Percentiles rank a stretch among this genome's conserved stretches.
These are phyloP conservation scores for Hanseniaspora pseudoguilliermondii DNA, from an alignment of 805 yeast genomes.

Conservation along the genomic window DNA sequence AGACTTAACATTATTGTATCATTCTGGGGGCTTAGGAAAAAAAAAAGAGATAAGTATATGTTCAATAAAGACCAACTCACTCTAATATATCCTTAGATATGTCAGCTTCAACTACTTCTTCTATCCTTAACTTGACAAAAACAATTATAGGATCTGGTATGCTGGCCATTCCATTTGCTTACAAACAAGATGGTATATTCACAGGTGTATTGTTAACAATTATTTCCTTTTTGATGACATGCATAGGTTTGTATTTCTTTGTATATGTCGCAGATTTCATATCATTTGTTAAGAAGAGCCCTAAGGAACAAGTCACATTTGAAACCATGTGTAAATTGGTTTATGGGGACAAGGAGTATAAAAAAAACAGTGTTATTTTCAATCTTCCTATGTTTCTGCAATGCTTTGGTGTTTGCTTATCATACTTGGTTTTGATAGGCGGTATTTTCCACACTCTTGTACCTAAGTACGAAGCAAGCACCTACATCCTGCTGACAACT, in stretches of 20 bases:
- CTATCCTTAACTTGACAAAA: slow-evolving; percentile 55
- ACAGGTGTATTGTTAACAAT: slow-evolving; percentile 45
- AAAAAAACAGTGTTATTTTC: slow-evolving; percentile 54
- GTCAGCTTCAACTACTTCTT: slow-evolving; percentile 42
- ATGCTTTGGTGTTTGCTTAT: slow-evolving; percentile 66
- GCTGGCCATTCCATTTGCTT: slow-evolving; percentile 59
- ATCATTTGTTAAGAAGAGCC: slow-evolving; percentile 41
- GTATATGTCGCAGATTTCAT: slow-evolving; percentile 9
- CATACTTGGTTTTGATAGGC: slow-evolving; percentile 62
- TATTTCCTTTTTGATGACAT: slow-evolving; percentile 53
- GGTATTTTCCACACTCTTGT: slow-evolving; percentile 61
- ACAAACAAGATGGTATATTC: slow-evolving; percentile 50
- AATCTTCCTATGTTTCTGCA: slow-evolving; percentile 64
- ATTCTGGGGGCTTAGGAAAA: too few species aligned
- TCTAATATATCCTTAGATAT: background rate
- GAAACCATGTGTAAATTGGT: slow-evolving; percentile 43
- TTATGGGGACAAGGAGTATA: slow-evolving; percentile 44
- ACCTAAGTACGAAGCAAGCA: slow-evolving; percentile 30
- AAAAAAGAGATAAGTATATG: background rate
- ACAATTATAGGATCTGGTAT: slow-evolving; percentile 72
- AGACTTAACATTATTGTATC: too few species aligned
- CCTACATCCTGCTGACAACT: slow-evolving; percentile 33
- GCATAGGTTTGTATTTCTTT: slow-evolving; percentile 43
- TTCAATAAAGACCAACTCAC: background rate
- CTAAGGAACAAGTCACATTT: slow-evolving; percentile 51